Percentiles rank a stretch among this genome's conserved stretches.
These are phyloP conservation scores for Paecilomyces sp. DNA, from an alignment of 2,329 filamentous ascomycete species.

Conservation along the genomic window DNA sequence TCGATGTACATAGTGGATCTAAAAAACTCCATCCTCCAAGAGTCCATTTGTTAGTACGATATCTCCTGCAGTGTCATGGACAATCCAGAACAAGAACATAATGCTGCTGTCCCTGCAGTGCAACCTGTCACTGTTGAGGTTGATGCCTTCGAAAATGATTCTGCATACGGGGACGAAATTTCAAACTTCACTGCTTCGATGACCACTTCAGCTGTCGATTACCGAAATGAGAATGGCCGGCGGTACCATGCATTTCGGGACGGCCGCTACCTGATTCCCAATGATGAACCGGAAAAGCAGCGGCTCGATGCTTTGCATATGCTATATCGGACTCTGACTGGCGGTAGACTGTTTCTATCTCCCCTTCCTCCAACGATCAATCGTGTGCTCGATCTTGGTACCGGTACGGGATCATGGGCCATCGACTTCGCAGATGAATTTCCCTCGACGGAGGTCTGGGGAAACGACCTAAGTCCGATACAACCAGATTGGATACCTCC, in stretches of 20 bases:
- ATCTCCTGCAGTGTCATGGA: background rate
- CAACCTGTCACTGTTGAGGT: background rate
- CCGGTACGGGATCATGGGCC: slow-evolving; percentile 18
- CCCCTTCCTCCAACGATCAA: slow-evolving; percentile 9
- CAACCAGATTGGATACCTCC: slow-evolving; percentile 38
- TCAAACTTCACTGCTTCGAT: background rate
- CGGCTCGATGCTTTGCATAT: slow-evolving; percentile 12
- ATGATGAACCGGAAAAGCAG: slow-evolving; percentile 12
- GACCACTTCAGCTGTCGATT: background rate
- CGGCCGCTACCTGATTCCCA: slow-evolving; percentile 3
- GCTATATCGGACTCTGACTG: slow-evolving; percentile 7
- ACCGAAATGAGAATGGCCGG: background rate
- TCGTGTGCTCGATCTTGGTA: slow-evolving; percentile 12
- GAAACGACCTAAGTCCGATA: slow-evolving; percentile 22
- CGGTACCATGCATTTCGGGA: background rate
- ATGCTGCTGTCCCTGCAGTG: background rate
- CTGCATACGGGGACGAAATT: background rate
- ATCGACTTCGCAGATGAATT: slow-evolving; percentile 21
- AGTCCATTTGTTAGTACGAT: background rate
- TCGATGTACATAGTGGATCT: background rate
- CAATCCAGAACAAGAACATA: background rate
- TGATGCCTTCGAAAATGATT: background rate
- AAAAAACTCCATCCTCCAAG: background rate
- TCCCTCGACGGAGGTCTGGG: slow-evolving; percentile 16
- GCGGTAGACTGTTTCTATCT: slow-evolving; percentile 10